These are phyloP conservation scores for Myxozyma mucilagina DNA, from an alignment of 805 yeast species.

Conservation along the genomic window DNA sequence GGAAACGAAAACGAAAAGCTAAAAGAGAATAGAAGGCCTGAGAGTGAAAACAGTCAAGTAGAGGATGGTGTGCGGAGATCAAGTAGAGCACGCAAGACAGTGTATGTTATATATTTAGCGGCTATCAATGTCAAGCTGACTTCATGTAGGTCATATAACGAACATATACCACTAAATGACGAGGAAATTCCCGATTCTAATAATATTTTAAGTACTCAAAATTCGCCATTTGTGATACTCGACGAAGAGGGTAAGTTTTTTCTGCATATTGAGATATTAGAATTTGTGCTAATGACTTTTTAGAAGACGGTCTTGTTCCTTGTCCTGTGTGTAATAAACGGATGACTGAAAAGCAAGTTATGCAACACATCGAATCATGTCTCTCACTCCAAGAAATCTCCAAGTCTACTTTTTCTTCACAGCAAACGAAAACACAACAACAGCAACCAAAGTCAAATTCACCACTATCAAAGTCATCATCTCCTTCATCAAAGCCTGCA, in stretches of 20 bases:
- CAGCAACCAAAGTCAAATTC: background rate
- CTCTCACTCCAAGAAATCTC: background rate
- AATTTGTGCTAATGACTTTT: too few relatives aligned
- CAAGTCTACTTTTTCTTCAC: slow-evolving; percentile 7
- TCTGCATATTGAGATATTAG: too few relatives aligned
- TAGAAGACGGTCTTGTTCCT: slow-evolving; percentile 35
- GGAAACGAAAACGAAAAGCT: background rate
- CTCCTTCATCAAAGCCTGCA: background rate
- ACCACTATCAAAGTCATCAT: background rate
- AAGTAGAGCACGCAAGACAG: background rate
- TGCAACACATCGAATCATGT: slow-evolving; percentile 21
- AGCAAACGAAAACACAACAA: background rate
- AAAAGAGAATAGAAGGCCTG: background rate
- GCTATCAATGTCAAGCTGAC: background rate
- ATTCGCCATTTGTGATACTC: background rate
- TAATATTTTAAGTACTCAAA: background rate
- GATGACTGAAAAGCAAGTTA: slow-evolving; percentile 42
- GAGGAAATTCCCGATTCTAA: background rate
- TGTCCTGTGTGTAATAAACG: slow-evolving; percentile 68
- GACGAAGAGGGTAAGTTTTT: too few relatives aligned
- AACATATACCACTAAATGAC: background rate
- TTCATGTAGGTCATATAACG: background rate
- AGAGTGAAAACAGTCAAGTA: background rate
- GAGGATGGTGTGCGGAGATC: slow-evolving; percentile 5
- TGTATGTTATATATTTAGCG: slow-evolving; percentile 1